Conservation (phyloP, 2,329 filamentous ascomycete genomes). For the Hypoxylon sp. region DNA sequence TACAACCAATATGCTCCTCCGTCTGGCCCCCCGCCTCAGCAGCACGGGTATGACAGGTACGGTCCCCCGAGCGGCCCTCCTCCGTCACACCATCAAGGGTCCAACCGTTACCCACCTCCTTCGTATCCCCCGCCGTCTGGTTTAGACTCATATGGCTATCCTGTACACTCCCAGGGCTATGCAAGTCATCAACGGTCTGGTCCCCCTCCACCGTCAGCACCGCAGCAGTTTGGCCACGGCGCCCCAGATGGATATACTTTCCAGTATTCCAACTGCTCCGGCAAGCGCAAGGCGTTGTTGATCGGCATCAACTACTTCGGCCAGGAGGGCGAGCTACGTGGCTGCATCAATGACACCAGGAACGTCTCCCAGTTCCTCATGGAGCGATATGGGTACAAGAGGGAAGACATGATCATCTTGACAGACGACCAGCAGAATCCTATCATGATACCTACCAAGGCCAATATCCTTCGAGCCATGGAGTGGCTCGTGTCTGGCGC, state of each 20-base stretch:
- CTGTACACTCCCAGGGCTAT: constrained; percentile 45
- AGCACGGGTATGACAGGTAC: constrained; percentile 46
- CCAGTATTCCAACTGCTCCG: constrained; percentile 79
- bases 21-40: constrained; percentile 30
- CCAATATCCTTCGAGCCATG: constrained; percentile 78
- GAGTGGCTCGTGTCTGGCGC: constrained; percentile 77
- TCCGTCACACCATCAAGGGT: constrained; percentile 20
- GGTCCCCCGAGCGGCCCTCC: constrained; percentile 26
- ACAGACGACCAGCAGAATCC: constrained; percentile 78
- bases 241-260: constrained; percentile 74
- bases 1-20: constrained; percentile 40
- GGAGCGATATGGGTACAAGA: constrained; percentile 72
- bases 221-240: constrained; percentile 70
- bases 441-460: constrained; percentile 75
- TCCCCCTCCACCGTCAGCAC: constrained; percentile 56
- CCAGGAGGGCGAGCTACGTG: constrained; percentile 73
- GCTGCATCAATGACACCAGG: constrained; percentile 83
- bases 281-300: constrained; percentile 75
- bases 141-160: constrained; percentile 58
- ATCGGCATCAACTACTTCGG: constrained; percentile 86
- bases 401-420: constrained; percentile 81
- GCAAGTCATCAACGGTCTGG: constrained; percentile 44
- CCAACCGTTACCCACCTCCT: constrained; percentile 40
- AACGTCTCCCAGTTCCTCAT: constrained; percentile 78
- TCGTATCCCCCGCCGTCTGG: constrained; percentile 52